Percentiles rank a stretch among this genome's conserved stretches.
These are phyloP conservation scores for Zygosaccharomyces bisporus DNA, from an alignment of 805 yeast genomes.

Conservation along the genomic window DNA sequence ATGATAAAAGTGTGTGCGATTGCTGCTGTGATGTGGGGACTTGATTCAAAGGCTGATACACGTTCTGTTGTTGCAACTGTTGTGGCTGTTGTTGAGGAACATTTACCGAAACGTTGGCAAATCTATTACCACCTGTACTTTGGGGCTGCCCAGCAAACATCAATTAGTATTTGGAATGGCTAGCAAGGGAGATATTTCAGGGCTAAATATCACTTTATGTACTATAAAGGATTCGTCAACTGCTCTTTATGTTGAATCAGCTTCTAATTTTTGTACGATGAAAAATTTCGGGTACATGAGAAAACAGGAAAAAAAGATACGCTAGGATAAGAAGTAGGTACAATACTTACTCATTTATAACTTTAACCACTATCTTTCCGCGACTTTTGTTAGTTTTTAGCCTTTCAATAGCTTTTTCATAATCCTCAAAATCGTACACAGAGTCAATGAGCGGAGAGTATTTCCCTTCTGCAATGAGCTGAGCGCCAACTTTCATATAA, in stretches of 20 bases:
- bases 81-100: constrained; percentile 25
- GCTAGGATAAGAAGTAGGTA: background rate
- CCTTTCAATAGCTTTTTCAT: constrained; percentile 47
- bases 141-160: constrained; percentile 17
- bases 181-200: background rate
- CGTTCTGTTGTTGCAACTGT: constrained; percentile 18
- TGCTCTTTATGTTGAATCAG: background rate
- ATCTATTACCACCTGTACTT: constrained; percentile 15
- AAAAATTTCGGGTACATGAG: constrained; percentile 8
- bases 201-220: background rate
- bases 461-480: constrained; percentile 28
- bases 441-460: constrained; percentile 52
- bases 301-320: background rate
- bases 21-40: constrained; percentile 35
- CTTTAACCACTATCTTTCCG: constrained; percentile 56
- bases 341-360: constrained; percentile 3
- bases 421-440: constrained; percentile 47
- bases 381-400: constrained; percentile 46
- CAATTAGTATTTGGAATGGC: background rate
- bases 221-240: background rate
- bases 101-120: constrained; percentile 24
- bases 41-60: constrained; percentile 12
- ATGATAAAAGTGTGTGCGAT: constrained; percentile 21
- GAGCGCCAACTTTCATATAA: constrained; percentile 22
- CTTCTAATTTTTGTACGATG: background rate